Evolutionary conservation across 2,329 filamentous ascomycete genomes (phyloP).

Genomic region (Neonectria sp.): DNA sequence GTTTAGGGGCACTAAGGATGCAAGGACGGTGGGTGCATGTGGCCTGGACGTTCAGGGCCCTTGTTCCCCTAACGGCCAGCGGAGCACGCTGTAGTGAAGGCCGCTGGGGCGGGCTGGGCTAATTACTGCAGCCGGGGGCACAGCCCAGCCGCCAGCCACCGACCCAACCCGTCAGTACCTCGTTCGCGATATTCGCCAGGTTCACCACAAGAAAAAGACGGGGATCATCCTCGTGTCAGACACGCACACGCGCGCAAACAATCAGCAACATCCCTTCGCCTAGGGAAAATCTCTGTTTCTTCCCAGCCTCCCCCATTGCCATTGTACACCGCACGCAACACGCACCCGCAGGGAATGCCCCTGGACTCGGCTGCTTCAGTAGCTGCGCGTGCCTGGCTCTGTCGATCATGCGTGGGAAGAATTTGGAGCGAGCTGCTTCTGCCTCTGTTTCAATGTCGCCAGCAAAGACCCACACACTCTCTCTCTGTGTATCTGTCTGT

Average conservation of each 20-base stretch:
- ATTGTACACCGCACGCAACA: neutral
- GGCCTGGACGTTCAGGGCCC: constrained; percentile 11
- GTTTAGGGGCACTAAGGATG: too few species aligned
- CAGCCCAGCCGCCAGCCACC: constrained; percentile 25
- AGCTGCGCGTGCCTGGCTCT: constrained; percentile 25
- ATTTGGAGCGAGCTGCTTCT: constrained; percentile 8
- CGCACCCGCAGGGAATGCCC: constrained; percentile 18
- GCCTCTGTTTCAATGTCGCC: constrained; percentile 22
- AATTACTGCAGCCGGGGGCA: neutral
- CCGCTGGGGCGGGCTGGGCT: too few species aligned
- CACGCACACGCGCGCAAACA: neutral
- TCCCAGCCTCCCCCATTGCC: constrained; percentile 1
- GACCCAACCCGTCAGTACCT: too few species aligned
- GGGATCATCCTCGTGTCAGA: constrained; percentile 1
- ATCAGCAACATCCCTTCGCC: neutral
- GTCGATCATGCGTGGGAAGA: constrained; percentile 26
- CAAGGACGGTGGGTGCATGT: neutral
- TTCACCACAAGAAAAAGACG: neutral
- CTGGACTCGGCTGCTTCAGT: constrained; percentile 22
- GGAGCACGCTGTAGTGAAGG: constrained; percentile 14
- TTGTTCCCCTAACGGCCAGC: constrained; percentile 11
- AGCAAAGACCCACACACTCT: neutral
- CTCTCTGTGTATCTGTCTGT: neutral
- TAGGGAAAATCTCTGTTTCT: neutral
- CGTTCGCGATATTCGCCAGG: neutral